Evolutionary conservation across 345 rosid genomes (phyloP), one percentile per base, ranked within the genome.

Genomic region (Abelmoschus esculentus): DNA sequence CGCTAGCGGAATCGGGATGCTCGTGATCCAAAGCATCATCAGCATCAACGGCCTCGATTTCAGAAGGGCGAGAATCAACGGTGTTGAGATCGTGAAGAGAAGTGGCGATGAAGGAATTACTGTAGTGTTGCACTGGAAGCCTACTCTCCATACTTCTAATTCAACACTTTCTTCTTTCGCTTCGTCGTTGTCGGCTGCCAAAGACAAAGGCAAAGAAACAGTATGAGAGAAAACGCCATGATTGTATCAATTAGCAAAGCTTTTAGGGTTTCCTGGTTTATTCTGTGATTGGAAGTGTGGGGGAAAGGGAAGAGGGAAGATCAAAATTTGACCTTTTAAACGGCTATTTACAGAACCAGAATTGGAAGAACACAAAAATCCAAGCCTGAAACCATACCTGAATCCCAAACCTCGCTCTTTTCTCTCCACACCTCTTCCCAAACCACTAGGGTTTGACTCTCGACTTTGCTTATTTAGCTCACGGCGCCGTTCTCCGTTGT

Each of bases 81-180:
- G 96, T 75, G 81, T 90, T 90, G 80, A 93, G 98, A 71, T 93
- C 96, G 71, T 93, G 90, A 9, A 88, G 85, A 57, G 96, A 88
- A 72, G 61, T 70, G 7, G 76, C 75, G 66, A 85, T 84, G 78
- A 83, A 93, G 32, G 97, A 87, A 82, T 75, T 86, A 50, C 83
- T 83, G 83, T 89, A 93, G 61, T 85, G 92, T 63, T 84, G 92
- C 6, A 82, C 81, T 10, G 88, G 89, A 84, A 86, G 89, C 89
- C 96, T 89, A 78, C 85, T 79, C 57, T 80, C 96, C 98, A 92
- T 92, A 62, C 67, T 70, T 42, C 11, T 74, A 12, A 52, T 52
- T 47, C 36, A 4, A 6, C 59, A 49, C 54, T 49, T 58, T 32
- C 72, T 73, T 44, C 67, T 12, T 59, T 3, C 17, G 18, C 19